Conservation (phyloP, 2,329 filamentous ascomycete genomes). For the Rosellinia necatrix region DNA sequence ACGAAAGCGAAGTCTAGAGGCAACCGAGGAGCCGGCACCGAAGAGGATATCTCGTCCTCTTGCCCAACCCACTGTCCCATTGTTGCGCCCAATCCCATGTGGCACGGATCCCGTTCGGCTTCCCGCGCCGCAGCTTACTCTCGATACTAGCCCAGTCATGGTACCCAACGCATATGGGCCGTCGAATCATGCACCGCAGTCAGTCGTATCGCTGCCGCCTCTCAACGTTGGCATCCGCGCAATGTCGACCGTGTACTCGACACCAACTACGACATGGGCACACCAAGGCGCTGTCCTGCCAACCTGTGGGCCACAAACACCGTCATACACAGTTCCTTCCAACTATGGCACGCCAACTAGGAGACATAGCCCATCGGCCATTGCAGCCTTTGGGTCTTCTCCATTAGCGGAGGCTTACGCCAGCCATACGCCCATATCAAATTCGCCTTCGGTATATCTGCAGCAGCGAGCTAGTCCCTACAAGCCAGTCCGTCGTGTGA, state of each 20-base stretch:
- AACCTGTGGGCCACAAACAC: conserved; percentile 42
- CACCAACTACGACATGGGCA: conserved; percentile 48
- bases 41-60: conserved; percentile 52
- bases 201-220: conserved; percentile 63
- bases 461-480: conserved; percentile 91
- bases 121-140: conserved; percentile 72
- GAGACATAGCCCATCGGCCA: conserved; percentile 55
- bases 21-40: conserved; percentile 59
- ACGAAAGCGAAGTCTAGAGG: conserved; percentile 58
- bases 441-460: conserved; percentile 87
- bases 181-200: conserved; percentile 49
- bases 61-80: conserved; percentile 31
- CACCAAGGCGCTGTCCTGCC: conserved; percentile 42
- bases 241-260: conserved; percentile 77
- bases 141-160: conserved; percentile 55
- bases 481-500: conserved; percentile 84
- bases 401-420: conserved; percentile 67
- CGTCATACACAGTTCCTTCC: conserved; percentile 37
- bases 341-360: conserved; percentile 58
- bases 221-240: conserved; percentile 66
- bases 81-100: conserved; percentile 31
- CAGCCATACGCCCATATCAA: conserved; percentile 67
- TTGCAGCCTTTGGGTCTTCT: conserved; percentile 67
- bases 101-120: conserved; percentile 53
- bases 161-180: conserved; percentile 38